A percentile compares a stretch with the other conserved stretches of the same genome.
Conservation (phyloP, 202 grass and related monocot species). For the Elaeis oleifera region DNA sequence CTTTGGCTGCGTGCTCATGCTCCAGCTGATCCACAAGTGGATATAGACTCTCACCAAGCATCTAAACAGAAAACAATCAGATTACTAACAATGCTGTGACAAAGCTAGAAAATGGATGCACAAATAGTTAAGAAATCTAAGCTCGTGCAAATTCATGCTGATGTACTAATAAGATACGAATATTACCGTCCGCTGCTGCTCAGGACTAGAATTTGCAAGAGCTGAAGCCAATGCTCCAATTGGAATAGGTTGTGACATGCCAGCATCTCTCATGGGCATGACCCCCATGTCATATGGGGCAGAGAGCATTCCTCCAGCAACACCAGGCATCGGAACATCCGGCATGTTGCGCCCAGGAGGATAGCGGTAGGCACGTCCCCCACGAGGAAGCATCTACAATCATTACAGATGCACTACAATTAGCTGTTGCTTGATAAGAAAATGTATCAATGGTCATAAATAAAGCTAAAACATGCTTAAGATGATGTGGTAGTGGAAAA, state of each 20-base stretch:
- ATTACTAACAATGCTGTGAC: not conserved
- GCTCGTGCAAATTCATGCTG: no score
- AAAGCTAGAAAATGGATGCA: no score
- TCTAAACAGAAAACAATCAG: not conserved
- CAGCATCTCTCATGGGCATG: constrained; percentile 49
- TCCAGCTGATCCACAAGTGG: constrained; percentile 5
- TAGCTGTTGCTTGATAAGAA: not conserved
- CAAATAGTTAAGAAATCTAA: no score
- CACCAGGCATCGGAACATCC: constrained; percentile 39
- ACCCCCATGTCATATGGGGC: constrained; percentile 52
- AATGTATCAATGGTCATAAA: not conserved
- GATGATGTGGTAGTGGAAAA: not conserved
- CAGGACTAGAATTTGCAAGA: constrained; percentile 80
- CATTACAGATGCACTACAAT: not conserved
- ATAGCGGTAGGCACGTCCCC: constrained; percentile 50
- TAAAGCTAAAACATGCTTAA: not conserved
- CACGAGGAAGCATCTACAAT: constrained; percentile 55
- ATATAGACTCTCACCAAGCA: constrained; percentile 8
- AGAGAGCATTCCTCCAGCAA: constrained; percentile 65
- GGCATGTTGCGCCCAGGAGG: constrained; percentile 41
- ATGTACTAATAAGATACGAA: no score
- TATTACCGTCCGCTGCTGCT: constrained; percentile 67
- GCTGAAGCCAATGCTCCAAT: constrained; percentile 71
- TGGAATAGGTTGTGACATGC: constrained; percentile 50
- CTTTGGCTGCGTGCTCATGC: not conserved